These are phyloP conservation scores for Auriscalpium orientale DNA, from an alignment of 768 basidiomycete genomes.

Conservation along the genomic window DNA sequence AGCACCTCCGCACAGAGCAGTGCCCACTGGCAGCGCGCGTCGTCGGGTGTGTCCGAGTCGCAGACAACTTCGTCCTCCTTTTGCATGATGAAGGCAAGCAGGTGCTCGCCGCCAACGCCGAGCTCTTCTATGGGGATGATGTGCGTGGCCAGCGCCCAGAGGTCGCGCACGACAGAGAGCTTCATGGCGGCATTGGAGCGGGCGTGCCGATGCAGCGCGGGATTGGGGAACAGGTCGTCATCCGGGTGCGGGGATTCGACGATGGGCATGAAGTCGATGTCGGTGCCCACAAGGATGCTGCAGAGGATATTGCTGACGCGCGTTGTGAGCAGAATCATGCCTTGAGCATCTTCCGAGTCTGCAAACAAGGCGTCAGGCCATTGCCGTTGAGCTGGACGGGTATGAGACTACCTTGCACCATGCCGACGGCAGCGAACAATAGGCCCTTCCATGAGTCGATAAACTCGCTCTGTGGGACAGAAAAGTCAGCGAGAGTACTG, in stretches of 20 bases:
- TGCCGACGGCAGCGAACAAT: slow-evolving; percentile 39
- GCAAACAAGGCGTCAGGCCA: background rate
- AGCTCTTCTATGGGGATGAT: slow-evolving; percentile 37
- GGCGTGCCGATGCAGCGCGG: slow-evolving; percentile 10
- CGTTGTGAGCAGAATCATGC: slow-evolving; percentile 14
- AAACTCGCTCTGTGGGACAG: slow-evolving; percentile 33
- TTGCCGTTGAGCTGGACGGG: background rate
- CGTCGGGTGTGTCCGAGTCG: slow-evolving; percentile 34
- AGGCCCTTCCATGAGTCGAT: slow-evolving; percentile 52
- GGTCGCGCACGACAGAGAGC: slow-evolving; percentile 46
- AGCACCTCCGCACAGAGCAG: slow-evolving; percentile 49
- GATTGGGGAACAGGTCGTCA: background rate
- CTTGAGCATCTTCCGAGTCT: slow-evolving; percentile 38
- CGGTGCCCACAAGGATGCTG: slow-evolving; percentile 9
- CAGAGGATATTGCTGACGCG: slow-evolving; percentile 6
- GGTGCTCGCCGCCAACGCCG: slow-evolving; percentile 31
- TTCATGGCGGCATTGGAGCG: slow-evolving; percentile 44
- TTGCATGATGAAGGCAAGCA: slow-evolving; percentile 44
- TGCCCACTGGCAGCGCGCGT: slow-evolving; percentile 51
- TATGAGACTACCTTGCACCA: slow-evolving; percentile 35
- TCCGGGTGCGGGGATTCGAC: background rate
- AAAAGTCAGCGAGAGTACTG: slow-evolving; percentile 1
- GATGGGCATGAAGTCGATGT: slow-evolving; percentile 10
- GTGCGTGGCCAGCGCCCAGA: slow-evolving; percentile 44
- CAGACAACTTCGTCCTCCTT: slow-evolving; percentile 38